Evolutionary conservation across 106 monocot species (phyloP), one percentile per base, ranked within the genome.

Genomic region (Posidonia australis): DNA sequence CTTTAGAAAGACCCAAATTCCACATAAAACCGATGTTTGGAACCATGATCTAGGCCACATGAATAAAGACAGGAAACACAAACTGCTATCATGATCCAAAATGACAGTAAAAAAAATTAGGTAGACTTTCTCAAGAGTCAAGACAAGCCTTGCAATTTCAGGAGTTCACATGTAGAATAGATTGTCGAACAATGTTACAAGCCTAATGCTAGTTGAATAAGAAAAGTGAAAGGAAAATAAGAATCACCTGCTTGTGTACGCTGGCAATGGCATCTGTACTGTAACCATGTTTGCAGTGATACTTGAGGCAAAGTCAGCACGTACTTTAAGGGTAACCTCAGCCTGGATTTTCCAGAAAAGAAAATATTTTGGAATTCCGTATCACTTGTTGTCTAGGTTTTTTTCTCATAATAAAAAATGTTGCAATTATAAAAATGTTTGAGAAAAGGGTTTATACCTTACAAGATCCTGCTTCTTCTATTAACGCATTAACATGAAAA

Each of bases 231-330:
- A 13, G 7, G 10, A 17, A 25, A 13, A 66, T 25, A 70, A 52
- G 31, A 56, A 63, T 36, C 30, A 96, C 96, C 96, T 90, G 58
- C 76, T 72, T 58, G 90, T 96, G 60, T 96, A 96, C 65, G 84
- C 64, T 67, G 96, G 96, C 46, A 96, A 70, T 51, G 90, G 96
- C 96, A 96, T 96, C 45, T 90, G 86, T 42, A 96, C 80, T 32
- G 67, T 53, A 20, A 66, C 49, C 10, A 31, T 66, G 36, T 66
- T 66, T 32, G 66, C 66, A 66, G 51, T 96, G 49, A 84, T 66
- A 71, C 72, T 96, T 61, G 96, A 46, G 22, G 52, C 63, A 69
- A 90, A 96, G 64, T 96, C 96, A 19, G 96, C 90, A 62, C 80
- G 82, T 65, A 96, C 67, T 78, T 96, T 96, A 26, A 96, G 60